These are phyloP conservation scores for Auxenochlorella pyrenoidosa DNA, from an alignment of 139 green algal species.

Conservation along the genomic window DNA sequence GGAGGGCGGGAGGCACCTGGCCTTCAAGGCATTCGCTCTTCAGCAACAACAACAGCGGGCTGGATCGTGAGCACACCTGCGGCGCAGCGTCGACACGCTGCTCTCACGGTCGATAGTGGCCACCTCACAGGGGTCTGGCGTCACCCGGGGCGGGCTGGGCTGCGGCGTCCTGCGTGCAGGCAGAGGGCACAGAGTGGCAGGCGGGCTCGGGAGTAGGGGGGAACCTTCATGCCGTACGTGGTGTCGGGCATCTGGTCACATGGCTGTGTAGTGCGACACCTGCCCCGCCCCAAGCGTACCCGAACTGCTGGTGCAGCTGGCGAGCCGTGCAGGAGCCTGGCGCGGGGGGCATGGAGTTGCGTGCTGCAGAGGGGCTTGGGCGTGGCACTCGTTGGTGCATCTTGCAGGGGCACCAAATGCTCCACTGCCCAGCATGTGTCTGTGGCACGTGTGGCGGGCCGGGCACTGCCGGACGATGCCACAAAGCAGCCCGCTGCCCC, in stretches of 20 bases:
- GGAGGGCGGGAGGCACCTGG: too few relatives aligned
- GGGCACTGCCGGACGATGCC: too few relatives aligned
- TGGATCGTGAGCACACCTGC: background rate
- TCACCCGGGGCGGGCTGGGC: background rate
- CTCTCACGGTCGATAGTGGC: constrained; percentile 14
- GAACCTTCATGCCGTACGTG: too few relatives aligned
- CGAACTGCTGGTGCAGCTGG: constrained; percentile 25
- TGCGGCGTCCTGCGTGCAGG: constrained; percentile 4
- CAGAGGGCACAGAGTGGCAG: background rate
- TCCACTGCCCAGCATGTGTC: too few relatives aligned
- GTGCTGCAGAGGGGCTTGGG: background rate
- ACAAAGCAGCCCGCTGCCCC: too few relatives aligned
- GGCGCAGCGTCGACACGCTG: constrained; percentile 2
- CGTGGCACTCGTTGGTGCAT: background rate
- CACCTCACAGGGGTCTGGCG: background rate
- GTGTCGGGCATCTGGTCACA: too few relatives aligned
- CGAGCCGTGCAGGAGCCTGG: background rate
- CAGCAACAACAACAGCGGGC: background rate
- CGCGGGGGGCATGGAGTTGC: background rate
- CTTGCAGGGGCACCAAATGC: too few relatives aligned
- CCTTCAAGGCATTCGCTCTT: too few relatives aligned
- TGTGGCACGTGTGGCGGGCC: too few relatives aligned
- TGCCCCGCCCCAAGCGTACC: too few relatives aligned
- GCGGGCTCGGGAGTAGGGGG: too few relatives aligned
- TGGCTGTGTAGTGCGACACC: too few relatives aligned